phyloP scores from a whole-genome alignment of 1,284 basidiomycete species.

The Earliella scabrosa region DNA sequence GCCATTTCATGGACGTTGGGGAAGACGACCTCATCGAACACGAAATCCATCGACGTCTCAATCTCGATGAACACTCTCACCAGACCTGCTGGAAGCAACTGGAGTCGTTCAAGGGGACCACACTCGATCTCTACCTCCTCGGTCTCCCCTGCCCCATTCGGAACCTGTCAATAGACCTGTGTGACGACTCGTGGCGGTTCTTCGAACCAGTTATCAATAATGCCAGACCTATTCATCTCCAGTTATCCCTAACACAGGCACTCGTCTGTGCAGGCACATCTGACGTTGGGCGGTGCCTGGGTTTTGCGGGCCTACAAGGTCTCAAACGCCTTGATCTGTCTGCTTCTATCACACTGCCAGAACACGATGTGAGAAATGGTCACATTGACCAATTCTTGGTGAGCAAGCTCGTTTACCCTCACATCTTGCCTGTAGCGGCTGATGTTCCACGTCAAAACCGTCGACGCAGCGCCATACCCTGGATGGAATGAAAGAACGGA shows the following conservation, averaged over 20 bases:
- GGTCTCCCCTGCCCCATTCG: constrained; percentile 7
- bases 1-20: constrained; percentile 2
- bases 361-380: too few species aligned
- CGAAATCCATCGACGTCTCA: not conserved
- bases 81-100: not conserved
- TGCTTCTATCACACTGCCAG: too few species aligned
- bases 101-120: constrained; percentile 2
- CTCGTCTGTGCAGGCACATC: not conserved
- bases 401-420: too few species aligned
- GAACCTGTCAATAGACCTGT: not conserved
- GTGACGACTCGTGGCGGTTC: not conserved
- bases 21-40: not conserved
- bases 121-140: constrained; percentile 11
- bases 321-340: too few species aligned
- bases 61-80: not conserved
- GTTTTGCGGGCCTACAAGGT: not conserved
- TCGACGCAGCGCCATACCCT: too few species aligned
- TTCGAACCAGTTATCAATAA: not conserved
- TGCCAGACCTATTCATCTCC: not conserved
- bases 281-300: not conserved
- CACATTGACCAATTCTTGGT: too few species aligned
- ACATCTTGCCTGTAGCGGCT: too few species aligned
- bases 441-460: too few species aligned
- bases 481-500: too few species aligned
- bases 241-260: not conserved